Percentiles rank a stretch among this genome's conserved stretches.
Conservation (phyloP, 2,329 filamentous ascomycete species). For the Diaporthe velutina region DNA sequence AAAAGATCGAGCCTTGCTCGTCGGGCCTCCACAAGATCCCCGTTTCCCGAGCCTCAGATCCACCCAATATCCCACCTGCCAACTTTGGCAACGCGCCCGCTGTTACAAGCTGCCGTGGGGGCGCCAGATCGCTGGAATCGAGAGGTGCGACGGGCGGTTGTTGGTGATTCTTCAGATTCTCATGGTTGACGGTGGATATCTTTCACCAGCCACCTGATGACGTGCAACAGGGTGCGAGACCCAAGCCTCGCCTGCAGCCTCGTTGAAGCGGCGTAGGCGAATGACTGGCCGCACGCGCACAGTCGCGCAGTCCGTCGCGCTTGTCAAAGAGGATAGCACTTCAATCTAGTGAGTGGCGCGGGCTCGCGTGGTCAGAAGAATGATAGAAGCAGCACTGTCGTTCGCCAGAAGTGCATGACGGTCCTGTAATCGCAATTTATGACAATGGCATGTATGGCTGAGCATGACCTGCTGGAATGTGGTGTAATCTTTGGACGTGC, state of each 20-base stretch:
- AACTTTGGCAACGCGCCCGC: constrained; percentile 20
- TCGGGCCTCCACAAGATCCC: constrained; percentile 13
- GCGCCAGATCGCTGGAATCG: neutral
- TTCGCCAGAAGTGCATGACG: constrained; percentile 4
- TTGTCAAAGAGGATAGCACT: neutral
- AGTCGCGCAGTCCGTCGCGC: constrained; percentile 21
- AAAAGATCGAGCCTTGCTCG: constrained; percentile 17
- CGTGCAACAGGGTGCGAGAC: constrained; percentile 9
- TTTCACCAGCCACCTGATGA: neutral
- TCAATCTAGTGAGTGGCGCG: constrained; percentile 9
- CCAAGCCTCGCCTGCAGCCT: constrained; percentile 36
- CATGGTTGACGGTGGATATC: neutral
- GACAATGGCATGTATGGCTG: constrained; percentile 24
- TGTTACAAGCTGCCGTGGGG: constrained; percentile 7
- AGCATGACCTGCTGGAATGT: constrained; percentile 15
- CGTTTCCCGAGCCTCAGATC: constrained; percentile 30
- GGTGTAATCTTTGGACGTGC: constrained; percentile 15
- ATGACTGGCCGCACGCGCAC: constrained; percentile 2
- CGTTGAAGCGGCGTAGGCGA: constrained; percentile 18
- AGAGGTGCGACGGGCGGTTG: neutral
- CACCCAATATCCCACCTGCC: constrained; percentile 32
- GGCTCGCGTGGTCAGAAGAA: neutral
- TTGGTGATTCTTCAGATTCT: neutral
- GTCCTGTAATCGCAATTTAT: constrained; percentile 17
- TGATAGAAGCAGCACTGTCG: neutral